These are phyloP conservation scores for Omphalotus olearius DNA, from an alignment of 1,284 basidiomycete species.

Conservation along the genomic window DNA sequence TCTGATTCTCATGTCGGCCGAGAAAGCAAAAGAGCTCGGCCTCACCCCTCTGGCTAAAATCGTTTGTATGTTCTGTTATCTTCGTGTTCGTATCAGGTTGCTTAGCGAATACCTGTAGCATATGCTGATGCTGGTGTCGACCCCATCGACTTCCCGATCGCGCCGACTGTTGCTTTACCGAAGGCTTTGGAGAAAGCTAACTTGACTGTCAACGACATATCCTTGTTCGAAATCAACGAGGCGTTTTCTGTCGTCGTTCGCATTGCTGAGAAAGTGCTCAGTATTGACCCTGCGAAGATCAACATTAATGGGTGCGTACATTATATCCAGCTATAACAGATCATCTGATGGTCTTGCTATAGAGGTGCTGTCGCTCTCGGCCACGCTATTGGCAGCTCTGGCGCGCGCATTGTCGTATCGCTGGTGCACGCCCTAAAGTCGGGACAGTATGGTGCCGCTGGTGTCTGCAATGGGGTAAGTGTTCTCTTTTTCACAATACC, in stretches of 20 bases:
- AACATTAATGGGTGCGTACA: conserved; percentile 81
- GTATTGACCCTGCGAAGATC: conserved; percentile 83
- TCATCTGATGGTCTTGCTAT: conserved; percentile 12
- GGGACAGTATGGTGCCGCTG: conserved; percentile 97
- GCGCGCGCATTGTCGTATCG: conserved; percentile 93
- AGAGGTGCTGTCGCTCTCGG: conserved; percentile 92
- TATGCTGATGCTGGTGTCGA: conserved; percentile 97
- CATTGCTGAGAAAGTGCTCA: conserved; percentile 86
- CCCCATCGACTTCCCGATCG: conserved; percentile 96
- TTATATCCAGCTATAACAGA: conserved; percentile 13
- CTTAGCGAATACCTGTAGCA: conserved; percentile 43
- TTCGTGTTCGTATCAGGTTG: conserved; percentile 15
- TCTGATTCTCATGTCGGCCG: conserved; percentile 88
- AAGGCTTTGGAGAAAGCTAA: conserved; percentile 86
- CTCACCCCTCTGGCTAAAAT: conserved; percentile 89
- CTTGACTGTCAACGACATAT: conserved; percentile 80
- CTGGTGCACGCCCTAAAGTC: conserved; percentile 88
- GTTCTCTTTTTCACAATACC: conserved; percentile 4
- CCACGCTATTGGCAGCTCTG: conserved; percentile 95
- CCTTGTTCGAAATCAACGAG: conserved; percentile 96
- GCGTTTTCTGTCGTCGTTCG: conserved; percentile 96
- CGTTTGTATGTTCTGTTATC: conserved; percentile 56
- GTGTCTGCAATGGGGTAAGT: conserved; percentile 95
- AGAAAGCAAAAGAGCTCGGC: conserved; percentile 85
- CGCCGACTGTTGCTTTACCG: conserved; percentile 91